A percentile compares a stretch with the other conserved stretches of the same genome.
These are phyloP conservation scores for Diaporthe sp. DNA, from an alignment of 2,329 filamentous ascomycete genomes.

Conservation along the genomic window DNA sequence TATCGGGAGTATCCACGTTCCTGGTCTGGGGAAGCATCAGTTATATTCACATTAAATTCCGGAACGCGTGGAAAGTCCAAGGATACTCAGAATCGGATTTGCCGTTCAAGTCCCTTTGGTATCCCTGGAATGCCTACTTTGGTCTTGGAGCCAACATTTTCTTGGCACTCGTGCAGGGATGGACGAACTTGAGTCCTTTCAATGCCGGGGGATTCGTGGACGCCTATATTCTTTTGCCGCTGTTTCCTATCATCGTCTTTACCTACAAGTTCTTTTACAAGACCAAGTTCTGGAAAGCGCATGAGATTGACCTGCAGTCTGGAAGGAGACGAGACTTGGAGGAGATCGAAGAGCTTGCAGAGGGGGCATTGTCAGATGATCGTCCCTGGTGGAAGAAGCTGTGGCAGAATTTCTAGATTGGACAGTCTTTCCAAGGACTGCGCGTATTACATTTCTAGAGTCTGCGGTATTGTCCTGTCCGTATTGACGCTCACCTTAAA, in stretches of 20 bases:
- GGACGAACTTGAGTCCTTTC: constrained; percentile 72
- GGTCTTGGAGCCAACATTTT: constrained; percentile 71
- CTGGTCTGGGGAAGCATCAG: constrained; percentile 80
- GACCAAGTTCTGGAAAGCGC: constrained; percentile 63
- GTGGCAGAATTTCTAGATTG: constrained; percentile 56
- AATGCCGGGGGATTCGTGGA: constrained; percentile 72
- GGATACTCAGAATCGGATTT: constrained; percentile 67
- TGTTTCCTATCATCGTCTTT: constrained; percentile 71
- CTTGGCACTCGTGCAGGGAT: constrained; percentile 72
- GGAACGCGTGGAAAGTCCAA: constrained; percentile 72
- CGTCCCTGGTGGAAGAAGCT: constrained; percentile 60
- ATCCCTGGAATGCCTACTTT: constrained; percentile 72
- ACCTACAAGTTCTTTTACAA: constrained; percentile 68
- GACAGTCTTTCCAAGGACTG: background rate
- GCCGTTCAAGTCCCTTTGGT: constrained; percentile 68
- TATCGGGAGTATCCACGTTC: constrained; percentile 79
- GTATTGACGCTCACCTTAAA: accelerated
- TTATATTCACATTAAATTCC: constrained; percentile 80
- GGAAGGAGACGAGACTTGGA: constrained; percentile 70
- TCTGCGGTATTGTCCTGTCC: background rate
- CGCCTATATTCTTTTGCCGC: constrained; percentile 72
- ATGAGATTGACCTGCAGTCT: constrained; percentile 70
- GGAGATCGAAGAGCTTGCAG: constrained; percentile 53
- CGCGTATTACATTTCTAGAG: background rate
- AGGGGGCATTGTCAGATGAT: constrained; percentile 46